phyloP scores from a whole-genome alignment of 2,329 filamentous ascomycete genomes.

The Cryphonectria carpinicola region DNA sequence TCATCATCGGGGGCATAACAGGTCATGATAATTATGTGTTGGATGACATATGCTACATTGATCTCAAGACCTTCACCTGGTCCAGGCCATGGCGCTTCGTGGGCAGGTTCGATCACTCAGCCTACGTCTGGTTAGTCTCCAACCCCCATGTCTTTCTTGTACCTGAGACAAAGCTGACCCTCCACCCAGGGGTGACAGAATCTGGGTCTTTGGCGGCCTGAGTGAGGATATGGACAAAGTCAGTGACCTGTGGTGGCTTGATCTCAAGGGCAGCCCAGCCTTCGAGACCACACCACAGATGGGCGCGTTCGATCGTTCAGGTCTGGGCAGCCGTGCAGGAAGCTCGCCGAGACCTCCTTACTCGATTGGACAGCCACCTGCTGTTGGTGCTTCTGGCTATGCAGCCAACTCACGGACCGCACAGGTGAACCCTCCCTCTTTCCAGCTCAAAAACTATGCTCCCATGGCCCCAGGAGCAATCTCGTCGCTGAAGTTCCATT shows the following conservation, averaged over 20 bases:
- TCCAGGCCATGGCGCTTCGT: constrained; percentile 96
- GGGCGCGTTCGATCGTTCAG: constrained; percentile 54
- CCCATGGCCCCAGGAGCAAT: constrained; percentile 88
- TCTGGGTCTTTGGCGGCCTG: constrained; percentile 96
- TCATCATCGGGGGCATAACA: constrained; percentile 93
- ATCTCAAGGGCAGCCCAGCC: constrained; percentile 86
- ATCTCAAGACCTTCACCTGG: constrained; percentile 97
- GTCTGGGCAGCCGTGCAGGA: constrained; percentile 44
- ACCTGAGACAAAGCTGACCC: constrained; percentile 26
- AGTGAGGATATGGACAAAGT: constrained; percentile 97
- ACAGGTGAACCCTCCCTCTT: constrained; percentile 68
- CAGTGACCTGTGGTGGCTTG: constrained; percentile 96
- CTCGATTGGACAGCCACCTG: constrained; percentile 52
- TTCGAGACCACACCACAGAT: constrained; percentile 72
- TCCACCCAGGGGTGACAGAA: constrained; percentile 65
- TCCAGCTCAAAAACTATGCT: constrained; percentile 72
- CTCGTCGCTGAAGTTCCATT: constrained; percentile 87
- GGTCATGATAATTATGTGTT: constrained; percentile 90
- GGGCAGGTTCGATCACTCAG: constrained; percentile 90
- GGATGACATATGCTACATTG: constrained; percentile 95
- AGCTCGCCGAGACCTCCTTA: constrained; percentile 59
- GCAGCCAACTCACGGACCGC: constrained; percentile 70
- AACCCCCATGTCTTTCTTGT: not conserved
- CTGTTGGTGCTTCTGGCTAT: constrained; percentile 65
- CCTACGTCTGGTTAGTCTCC: constrained; percentile 74